Conservation (phyloP, 768 basidiomycete species). For the Suillus decipiens region DNA sequence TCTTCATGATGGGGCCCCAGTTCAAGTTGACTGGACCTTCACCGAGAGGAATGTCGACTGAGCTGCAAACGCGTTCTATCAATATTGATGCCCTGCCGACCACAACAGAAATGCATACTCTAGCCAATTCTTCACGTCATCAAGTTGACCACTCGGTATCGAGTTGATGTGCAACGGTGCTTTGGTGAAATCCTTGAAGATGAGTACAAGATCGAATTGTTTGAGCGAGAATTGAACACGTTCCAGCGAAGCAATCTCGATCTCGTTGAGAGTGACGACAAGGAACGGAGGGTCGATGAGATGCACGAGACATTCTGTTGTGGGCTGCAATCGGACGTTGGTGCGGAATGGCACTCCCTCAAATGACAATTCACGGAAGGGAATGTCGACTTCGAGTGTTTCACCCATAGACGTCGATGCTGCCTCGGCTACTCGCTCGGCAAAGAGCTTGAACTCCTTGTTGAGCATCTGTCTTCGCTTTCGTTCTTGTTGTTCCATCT, state of each 20-base stretch:
- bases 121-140: conserved; percentile 99
- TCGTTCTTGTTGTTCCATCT: conserved; percentile 96
- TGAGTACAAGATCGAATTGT: conserved; percentile 96
- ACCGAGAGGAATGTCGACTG: conserved; percentile 93
- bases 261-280: conserved; percentile 90
- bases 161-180: conserved; percentile 95
- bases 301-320: conserved; percentile 95
- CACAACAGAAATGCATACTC: conserved; percentile 60
- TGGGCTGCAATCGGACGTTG: conserved; percentile 92
- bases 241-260: conserved; percentile 96
- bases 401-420: conserved; percentile 81
- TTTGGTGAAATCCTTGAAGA: conserved; percentile 96
- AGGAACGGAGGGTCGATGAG: conserved; percentile 95
- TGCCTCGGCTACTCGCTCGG: conserved; percentile 89
- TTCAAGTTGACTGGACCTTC: conserved; percentile 97
- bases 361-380: conserved; percentile 96
- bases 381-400: conserved; percentile 90
- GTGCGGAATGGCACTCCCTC: conserved; percentile 96
- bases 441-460: conserved; percentile 92
- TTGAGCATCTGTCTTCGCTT: conserved; percentile 87
- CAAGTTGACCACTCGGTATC: conserved; percentile 85
- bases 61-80: conserved; percentile 49
- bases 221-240: conserved; percentile 95
- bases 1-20: conserved; percentile 99
- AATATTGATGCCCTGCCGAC: background rate